A percentile compares a stretch with the other conserved stretches of the same genome.
Evolutionary conservation across 2,329 filamentous ascomycete species (phyloP).

Genomic region (Bipolaris cookei): DNA sequence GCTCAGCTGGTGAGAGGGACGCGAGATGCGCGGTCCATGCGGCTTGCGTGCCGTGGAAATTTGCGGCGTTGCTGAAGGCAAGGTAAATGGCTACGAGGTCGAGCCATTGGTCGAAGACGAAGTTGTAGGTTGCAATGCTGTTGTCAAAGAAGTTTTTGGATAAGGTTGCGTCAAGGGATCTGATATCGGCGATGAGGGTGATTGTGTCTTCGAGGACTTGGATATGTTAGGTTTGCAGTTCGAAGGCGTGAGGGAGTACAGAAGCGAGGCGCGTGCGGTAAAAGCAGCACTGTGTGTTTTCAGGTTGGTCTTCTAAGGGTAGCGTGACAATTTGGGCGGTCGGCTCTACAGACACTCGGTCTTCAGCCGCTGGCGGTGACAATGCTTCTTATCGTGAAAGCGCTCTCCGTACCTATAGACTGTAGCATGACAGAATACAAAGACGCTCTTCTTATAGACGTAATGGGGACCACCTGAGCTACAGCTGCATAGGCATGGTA

Average conservation of each 20-base stretch:
- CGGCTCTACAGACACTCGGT: neutral
- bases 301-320: neutral
- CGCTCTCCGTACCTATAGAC: too few species aligned
- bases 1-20: neutral
- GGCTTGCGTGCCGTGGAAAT: neutral
- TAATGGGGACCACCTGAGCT: neutral
- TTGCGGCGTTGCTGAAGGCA: neutral
- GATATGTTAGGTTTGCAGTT: neutral
- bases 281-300: too few species aligned
- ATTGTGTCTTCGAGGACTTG: too few species aligned
- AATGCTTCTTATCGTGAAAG: neutral
- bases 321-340: neutral
- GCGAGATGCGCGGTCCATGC: neutral
- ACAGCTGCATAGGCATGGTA: neutral
- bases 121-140: neutral
- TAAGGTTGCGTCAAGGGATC: too few species aligned
- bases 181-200: too few species aligned
- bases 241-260: neutral
- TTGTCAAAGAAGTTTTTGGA: neutral
- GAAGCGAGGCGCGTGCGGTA: neutral
- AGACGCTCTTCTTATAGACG: neutral
- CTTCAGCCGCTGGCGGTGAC: neutral
- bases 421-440: neutral
- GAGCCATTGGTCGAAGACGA: neutral
- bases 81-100: neutral